Conservation (phyloP, 2,329 filamentous ascomycete species). For the Alternaria angustiovoidea region DNA sequence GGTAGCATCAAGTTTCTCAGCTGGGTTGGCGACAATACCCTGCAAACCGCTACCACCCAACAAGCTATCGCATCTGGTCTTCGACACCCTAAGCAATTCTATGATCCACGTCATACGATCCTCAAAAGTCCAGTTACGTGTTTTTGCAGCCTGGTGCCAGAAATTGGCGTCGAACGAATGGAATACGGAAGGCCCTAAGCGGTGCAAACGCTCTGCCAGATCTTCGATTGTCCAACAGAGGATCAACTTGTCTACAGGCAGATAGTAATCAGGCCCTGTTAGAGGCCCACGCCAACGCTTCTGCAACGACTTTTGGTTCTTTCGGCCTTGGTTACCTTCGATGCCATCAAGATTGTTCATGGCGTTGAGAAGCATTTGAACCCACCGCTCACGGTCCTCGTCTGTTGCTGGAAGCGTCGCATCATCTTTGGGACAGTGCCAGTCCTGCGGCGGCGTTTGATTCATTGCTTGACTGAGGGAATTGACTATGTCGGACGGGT, state of each 20-base stretch:
- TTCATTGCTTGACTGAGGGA: neutral
- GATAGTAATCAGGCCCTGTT: constrained; percentile 2
- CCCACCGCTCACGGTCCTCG: neutral
- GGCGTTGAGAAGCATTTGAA: constrained; percentile 7
- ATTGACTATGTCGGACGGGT: neutral
- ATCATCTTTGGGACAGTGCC: constrained; percentile 8
- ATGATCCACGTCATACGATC: constrained; percentile 1
- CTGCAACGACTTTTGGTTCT: neutral
- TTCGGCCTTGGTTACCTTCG: neutral
- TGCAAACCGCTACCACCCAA: constrained; percentile 4
- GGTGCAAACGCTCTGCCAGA: constrained; percentile 4
- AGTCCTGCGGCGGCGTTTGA: neutral
- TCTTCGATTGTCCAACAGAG: constrained; percentile 10
- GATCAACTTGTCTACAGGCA: neutral
- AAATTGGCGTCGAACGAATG: neutral
- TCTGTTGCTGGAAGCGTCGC: constrained; percentile 6
- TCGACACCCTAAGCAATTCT: constrained; percentile 3
- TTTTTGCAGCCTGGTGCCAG: neutral
- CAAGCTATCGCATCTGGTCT: constrained; percentile 11
- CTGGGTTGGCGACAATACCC: constrained; percentile 3
- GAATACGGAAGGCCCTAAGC: neutral
- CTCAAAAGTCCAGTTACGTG: constrained; percentile 1
- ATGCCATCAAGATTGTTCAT: constrained; percentile 8
- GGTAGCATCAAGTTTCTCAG: neutral
- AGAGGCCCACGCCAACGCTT: constrained; percentile 1